Evolutionary conservation across 805 yeast genomes (phyloP).

Genomic region (Ogataea pini): DNA sequence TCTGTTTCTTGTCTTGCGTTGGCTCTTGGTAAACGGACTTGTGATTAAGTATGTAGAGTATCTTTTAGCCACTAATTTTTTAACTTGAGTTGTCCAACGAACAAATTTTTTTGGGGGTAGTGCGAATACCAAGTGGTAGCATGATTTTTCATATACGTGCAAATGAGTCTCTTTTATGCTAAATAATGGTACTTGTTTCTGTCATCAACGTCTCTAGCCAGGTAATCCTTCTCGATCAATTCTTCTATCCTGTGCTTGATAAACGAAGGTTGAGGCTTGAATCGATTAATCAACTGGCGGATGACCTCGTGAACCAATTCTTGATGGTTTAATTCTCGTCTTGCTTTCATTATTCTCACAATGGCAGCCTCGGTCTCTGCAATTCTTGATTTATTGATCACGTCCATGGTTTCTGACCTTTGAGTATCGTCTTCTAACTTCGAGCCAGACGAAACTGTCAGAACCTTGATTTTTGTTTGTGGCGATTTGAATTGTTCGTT

Average conservation of each 20-base stretch:
- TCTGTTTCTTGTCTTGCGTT: background rate
- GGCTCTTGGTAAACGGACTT: too few species aligned
- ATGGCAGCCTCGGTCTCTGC: constrained; percentile 80
- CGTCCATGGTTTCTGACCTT: constrained; percentile 52
- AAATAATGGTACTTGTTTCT: constrained; percentile 63
- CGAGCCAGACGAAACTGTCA: constrained; percentile 56
- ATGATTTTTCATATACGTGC: background rate
- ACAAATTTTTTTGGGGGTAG: background rate
- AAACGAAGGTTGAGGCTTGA: constrained; percentile 64
- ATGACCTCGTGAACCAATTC: constrained; percentile 68
- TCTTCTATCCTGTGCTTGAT: constrained; percentile 75
- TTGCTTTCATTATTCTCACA: constrained; percentile 82
- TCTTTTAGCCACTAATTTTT: too few species aligned
- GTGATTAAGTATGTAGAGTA: too few species aligned
- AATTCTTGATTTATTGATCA: constrained; percentile 62
- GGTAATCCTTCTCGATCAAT: constrained; percentile 76
- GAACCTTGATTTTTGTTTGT: constrained; percentile 67
- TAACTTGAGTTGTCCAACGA: background rate
- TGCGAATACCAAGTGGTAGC: background rate
- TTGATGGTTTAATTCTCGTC: constrained; percentile 61
- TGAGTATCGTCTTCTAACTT: constrained; percentile 56
- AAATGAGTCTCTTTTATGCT: constrained; percentile 39
- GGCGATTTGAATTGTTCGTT: constrained; percentile 72
- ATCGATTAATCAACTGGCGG: constrained; percentile 58
- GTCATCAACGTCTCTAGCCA: constrained; percentile 68